These are phyloP conservation scores for Cyclotella distinguenda DNA, from an alignment of 108 stramenopile genomes.

Conservation along the genomic window DNA sequence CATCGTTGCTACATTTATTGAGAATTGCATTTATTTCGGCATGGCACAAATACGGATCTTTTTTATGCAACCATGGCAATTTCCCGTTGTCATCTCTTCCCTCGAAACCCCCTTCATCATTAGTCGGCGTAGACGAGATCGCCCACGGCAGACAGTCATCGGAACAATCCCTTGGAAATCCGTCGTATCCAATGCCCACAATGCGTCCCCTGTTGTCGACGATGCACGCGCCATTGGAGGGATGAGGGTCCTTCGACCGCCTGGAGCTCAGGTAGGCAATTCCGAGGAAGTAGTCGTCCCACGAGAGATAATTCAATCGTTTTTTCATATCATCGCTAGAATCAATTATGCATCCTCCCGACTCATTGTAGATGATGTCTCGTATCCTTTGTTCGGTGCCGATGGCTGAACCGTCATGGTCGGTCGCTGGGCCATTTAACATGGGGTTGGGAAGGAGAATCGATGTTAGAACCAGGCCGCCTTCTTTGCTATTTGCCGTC, in stretches of 20 bases:
- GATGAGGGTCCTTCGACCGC: constrained; percentile 92
- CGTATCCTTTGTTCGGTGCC: too few species aligned
- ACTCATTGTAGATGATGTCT: too few species aligned
- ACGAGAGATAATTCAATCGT: constrained; percentile 68
- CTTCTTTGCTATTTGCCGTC: too few species aligned
- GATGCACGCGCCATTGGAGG: constrained; percentile 68
- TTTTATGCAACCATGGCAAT: constrained; percentile 74
- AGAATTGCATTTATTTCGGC: constrained; percentile 84
- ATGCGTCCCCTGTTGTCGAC: constrained; percentile 82
- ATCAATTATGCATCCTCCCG: too few species aligned
- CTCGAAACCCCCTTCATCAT: constrained; percentile 4
- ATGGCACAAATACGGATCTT: constrained; percentile 91
- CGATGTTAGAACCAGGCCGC: too few species aligned
- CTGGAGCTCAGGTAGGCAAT: constrained; percentile 86
- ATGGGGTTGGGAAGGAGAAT: too few species aligned
- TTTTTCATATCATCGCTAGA: too few species aligned
- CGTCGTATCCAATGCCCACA: constrained; percentile 97
- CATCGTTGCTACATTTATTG: constrained; percentile 77
- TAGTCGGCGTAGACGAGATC: background rate
- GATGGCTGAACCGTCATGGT: background rate
- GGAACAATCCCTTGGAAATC: constrained; percentile 91
- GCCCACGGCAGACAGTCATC: constrained; percentile 92
- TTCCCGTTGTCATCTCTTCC: too few species aligned
- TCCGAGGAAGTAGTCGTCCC: constrained; percentile 98
- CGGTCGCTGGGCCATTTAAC: too few species aligned